Evolutionary conservation across 768 basidiomycete species (phyloP), one percentile per base, ranked within the genome.

Genomic region (Hysterangium stoloniferum): DNA sequence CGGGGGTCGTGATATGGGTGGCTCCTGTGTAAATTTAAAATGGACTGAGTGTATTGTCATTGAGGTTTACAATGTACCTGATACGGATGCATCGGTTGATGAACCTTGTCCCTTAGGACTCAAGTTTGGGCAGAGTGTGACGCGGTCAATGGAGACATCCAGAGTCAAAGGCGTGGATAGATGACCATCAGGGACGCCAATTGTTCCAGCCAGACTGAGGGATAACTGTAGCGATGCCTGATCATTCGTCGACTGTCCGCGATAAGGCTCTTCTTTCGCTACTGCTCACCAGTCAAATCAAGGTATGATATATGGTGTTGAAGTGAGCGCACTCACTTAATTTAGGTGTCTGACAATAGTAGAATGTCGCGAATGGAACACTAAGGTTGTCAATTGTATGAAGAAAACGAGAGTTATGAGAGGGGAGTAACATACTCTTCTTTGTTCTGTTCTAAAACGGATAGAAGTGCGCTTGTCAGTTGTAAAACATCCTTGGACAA

Each of bases 321-420:
- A 34, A 36, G 22, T 7, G 3, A 24, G 22, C 41, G 3, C 20
- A 20, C 40, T 29, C 37, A 32, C 49, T 27, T 19, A 51, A 32
- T 27, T 35, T 52, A 19, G 28, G 45, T 19, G 44, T 53, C 38
- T 40, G 52, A 31, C 31, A 56, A 33, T 51, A 52, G 45, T 57
- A 57, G 20, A 57, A 56, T 2, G 55, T 45, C 6, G 56, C 56
- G 38, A 57, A 57, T 28, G 56, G 56, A 33, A 49, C 41, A 33
- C 56, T 57, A 24, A 34, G 32, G 29, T 17, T n/a, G n/a, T n/a
- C n/a, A n/a, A 27, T 32, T n/a, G 17, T 22, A 20, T 45, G 9
- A 41, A 27, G n/a, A 4, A 17, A 27, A 4, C 2, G n/a, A 33
- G 11, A 31, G 22, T 28, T 3, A 27, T 2, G 4, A 13, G 20